Percentiles rank a stretch among this genome's conserved stretches.
These are phyloP conservation scores for Plantago major DNA, from an alignment of 257 asterid genomes.

Conservation along the genomic window DNA sequence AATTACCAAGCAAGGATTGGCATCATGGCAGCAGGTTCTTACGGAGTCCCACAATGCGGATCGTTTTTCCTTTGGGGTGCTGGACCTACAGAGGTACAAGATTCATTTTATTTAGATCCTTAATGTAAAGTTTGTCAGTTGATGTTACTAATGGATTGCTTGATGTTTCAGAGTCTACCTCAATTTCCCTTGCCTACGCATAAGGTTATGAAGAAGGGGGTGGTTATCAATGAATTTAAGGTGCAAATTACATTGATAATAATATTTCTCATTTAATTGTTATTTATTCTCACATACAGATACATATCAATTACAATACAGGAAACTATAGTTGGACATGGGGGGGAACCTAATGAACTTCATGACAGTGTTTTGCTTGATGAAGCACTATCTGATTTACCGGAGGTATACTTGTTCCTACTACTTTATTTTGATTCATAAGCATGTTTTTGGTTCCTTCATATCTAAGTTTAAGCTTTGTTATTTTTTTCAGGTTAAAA, in stretches of 20 bases:
- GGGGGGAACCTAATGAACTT: slow-evolving; percentile 13
- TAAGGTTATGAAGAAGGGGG: slow-evolving; percentile 37
- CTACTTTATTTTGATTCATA: neutral
- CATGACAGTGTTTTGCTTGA: slow-evolving; percentile 28
- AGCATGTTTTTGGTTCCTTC: neutral
- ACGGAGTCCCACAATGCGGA: slow-evolving; percentile 52
- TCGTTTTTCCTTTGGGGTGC: slow-evolving; percentile 54
- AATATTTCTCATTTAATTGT: neutral
- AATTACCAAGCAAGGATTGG: slow-evolving; percentile 44
- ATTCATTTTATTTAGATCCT: neutral
- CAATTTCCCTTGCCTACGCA: slow-evolving; percentile 45
- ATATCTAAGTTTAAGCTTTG: neutral
- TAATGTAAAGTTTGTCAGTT: neutral
- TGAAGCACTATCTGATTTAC: slow-evolving; percentile 42
- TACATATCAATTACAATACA: slow-evolving; percentile 5
- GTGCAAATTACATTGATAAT: slow-evolving; percentile 12
- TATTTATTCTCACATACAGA: neutral
- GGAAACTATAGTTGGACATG: slow-evolving; percentile 34
- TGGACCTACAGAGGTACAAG: slow-evolving; percentile 27
- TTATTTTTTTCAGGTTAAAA: slow-evolving; percentile 34
- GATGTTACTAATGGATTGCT: neutral
- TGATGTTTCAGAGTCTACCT: slow-evolving; percentile 36
- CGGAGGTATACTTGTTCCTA: slow-evolving; percentile 24
- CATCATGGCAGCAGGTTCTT: slow-evolving; percentile 47
- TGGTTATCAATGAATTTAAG: slow-evolving; percentile 39